Base-by-base conservation (phyloP, 176 grass and related monocot genomes). In the Bolboschoenus planiculmis region DNA sequence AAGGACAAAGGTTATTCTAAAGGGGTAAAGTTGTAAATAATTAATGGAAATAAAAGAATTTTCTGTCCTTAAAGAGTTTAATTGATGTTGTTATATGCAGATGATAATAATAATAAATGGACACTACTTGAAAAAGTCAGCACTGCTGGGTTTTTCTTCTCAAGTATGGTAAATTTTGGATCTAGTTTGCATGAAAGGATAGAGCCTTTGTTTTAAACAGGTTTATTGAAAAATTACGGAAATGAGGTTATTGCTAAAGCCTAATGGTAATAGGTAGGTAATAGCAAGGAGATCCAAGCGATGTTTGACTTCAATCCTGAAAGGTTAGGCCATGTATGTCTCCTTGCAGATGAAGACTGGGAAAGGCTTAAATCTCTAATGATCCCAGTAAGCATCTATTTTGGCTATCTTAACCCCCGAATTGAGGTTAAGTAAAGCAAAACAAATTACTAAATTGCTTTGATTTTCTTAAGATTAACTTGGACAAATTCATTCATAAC, bases 311-410 rank as follows among this genome's bases (percentile, higher is more conserved):
- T 95, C 86, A 78, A 57, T 47, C 96, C 96, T 62, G 85, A 93
- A 75, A 94, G 96, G 77, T 60, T 98, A 35, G 92, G 96, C 42
- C 96, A 98, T 93, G 96, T 92, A 21, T 98, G 96, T 80, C 92
- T 78, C 84, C 90, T 98, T 16, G 81, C 84, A 16, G 82, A 87
- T 4, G 89, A 89, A 81, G 92, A 98, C 24, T 98, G 90, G 96
- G 81, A 82, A 60, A 95, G 82, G 82, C 87, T 91, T 23, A 98
- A 95, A 80, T 85, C 79, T 83, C 62, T 85, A 26, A 88, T 50
- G 66, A 93, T 93, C 63, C 92, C 92, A 4, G 96, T 98, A 80
- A 88, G 31, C n/a, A 65, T 30, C 56, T 59, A 4, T 70, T 84
- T 79, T 4, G 13, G 30, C 1, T 75, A 70, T 42, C 9, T 61